Base-by-base conservation (phyloP, 768 basidiomycete genomes). In the Cystobasidium ongulense region DNA sequence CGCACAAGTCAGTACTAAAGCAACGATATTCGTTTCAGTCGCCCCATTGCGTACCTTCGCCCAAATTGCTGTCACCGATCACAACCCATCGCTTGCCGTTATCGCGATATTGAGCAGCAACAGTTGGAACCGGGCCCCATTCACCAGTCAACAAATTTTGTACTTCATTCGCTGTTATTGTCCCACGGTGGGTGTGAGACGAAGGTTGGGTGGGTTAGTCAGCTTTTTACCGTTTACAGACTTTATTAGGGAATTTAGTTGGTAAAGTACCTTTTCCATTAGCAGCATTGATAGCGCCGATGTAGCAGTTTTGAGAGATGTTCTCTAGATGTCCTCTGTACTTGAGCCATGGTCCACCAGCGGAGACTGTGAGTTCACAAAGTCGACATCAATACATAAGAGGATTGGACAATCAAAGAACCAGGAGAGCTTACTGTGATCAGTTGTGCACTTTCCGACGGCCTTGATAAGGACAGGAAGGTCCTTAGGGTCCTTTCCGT, bases 301-400 rank as follows among this genome's bases (percentile, higher is more conserved):
- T 97, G 81, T 97, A 83, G 84, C 92, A 95, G 86, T 97, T 97
- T 82, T 97, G 91, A 36, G 94, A 96, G 81, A 96, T 98, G 86
- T 97, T 98, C 82, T 96, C 86, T 80, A 97, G 88, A 83, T 98
- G 95, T 76, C 95, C 95, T 85, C 95, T 92, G 86, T 94, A 98
- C 84, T 97, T 97, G 84, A 98, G 87, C 95, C 95, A 98, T 54
- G 95, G 95, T 74, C 95, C 95, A 85, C 94, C 95, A 80, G 94
- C 94, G 75, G 89, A 90, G 82, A 79, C 76, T 77, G 31, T 3
- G 35, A 13, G 27, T 13, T 1, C 3, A 39, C 11, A 33, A 39
- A 27, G 52, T 38, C n/a, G 63, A 15, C 61, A 68, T 7, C 27
- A 52, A 50, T 4, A 27, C 13, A 15, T 61, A 4, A 23, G 4